Base-by-base conservation (phyloP, 1,284 basidiomycete genomes). In the Cutaneotrichosporon arboriforme region DNA sequence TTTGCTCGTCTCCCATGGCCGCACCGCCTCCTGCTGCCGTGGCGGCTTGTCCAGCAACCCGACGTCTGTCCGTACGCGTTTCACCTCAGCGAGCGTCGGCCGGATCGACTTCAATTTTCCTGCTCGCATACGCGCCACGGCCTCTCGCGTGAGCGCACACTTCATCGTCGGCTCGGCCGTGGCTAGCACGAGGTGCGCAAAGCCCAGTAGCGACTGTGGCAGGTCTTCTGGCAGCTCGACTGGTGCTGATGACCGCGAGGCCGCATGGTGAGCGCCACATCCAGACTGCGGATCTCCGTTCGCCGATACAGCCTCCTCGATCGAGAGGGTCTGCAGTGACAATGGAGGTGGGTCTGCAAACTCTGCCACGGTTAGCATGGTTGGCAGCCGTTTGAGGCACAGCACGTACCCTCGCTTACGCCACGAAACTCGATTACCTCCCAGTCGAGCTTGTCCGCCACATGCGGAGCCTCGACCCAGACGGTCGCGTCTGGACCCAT, bases 331-430 rank as follows among this genome's bases (percentile, higher is more conserved):
- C n/a, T 61, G 40, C 9, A 69, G 50, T 2, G 65, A 52, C 22
- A 74, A 62, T 2, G 80, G 78, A 23, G 83, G 83, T 9, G 84
- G 83, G 66, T 87, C 85, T 2, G 84, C 84, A 65, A 88, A 87
- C 49, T 84, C 86, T 86, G 65, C 1, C 2, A 3, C 26, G 33
- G 33, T 45, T 31, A 45, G 43, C 31, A 21, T 20, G 36, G n/a
- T n/a, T 17, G 14, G 26, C 12, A 10, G 33, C 8, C 4, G 21
- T 18, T 10, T n/a, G n/a, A n/a, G n/a, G n/a, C n/a, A n/a, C n/a
- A n/a, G 41, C 13, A 59, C 72, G 22, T 51, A 84, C 86, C 86
- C 80, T 92, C 88, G 42, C 87, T 89, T 12, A 93, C 87, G 0
- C 87, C 84, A 35, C 87, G 74, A 26, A 88, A 73, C 63, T 88